Conservation (phyloP, 192 early-diverging fungal genomes). For the Pilobolus umbonatus region DNA sequence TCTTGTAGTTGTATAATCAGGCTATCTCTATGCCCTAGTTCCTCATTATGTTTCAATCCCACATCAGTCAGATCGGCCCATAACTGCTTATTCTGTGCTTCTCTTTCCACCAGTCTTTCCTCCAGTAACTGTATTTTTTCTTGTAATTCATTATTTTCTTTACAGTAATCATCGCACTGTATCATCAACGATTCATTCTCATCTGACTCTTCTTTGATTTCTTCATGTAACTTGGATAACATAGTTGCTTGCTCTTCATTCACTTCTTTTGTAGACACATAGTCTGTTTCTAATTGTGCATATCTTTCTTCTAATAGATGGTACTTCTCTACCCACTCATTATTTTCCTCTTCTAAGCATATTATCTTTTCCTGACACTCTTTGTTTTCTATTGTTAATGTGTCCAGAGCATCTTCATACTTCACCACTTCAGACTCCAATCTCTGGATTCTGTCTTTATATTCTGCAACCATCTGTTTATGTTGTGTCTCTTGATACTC, state of each 20-base stretch:
- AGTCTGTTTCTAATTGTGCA: neutral
- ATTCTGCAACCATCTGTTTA: neutral
- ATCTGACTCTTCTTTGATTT: neutral
- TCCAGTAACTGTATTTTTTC: slow-evolving; percentile 1
- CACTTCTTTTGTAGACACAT: neutral
- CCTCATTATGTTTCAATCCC: neutral
- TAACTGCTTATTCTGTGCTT: no score
- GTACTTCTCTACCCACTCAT: neutral
- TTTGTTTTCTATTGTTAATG: neutral
- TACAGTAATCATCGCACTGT: slow-evolving; percentile 5
- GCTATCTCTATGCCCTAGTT: neutral
- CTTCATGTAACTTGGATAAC: slow-evolving; percentile 9
- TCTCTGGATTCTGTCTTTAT: neutral
- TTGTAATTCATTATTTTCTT: slow-evolving; percentile 3
- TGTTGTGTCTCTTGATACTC: neutral
- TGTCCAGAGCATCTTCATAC: neutral
- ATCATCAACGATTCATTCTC: slow-evolving; percentile 6
- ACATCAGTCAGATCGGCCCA: no score
- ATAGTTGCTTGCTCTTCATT: slow-evolving; percentile 5
- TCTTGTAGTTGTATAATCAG: neutral
- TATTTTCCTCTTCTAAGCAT: neutral
- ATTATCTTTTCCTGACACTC: neutral
- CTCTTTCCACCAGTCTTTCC: slow-evolving; percentile 7
- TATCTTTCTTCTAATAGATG: neutral
- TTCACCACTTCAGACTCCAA: neutral